phyloP scores from a whole-genome alignment of 23 red algal species.

The Chondrus crispus region DNA sequence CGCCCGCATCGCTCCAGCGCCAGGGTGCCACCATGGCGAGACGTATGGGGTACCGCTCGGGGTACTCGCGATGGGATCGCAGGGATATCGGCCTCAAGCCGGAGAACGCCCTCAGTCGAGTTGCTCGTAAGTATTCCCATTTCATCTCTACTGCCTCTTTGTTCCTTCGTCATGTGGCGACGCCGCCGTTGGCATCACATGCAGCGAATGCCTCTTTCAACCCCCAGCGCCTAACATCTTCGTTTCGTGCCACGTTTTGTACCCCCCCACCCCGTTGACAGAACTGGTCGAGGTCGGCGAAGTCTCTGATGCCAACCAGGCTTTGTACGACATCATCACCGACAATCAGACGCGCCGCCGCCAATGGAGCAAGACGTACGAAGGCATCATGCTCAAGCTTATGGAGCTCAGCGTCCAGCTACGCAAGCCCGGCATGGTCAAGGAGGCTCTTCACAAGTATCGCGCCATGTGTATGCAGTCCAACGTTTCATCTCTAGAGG shows the following conservation, averaged over 20 bases:
- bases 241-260: neutral
- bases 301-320: conserved; percentile 73
- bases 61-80: conserved; percentile 59
- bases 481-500: conserved; percentile 83
- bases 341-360: conserved; percentile 85
- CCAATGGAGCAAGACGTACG: conserved; percentile 94
- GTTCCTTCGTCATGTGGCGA: too few relatives aligned
- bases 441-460: conserved; percentile 97
- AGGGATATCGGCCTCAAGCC: conserved; percentile 86
- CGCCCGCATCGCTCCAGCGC: too few relatives aligned
- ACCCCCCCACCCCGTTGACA: neutral
- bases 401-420: conserved; percentile 92
- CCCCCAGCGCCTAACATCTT: neutral
- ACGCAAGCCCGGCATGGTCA: conserved; percentile 75
- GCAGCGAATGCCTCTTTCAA: neutral
- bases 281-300: conserved; percentile 96
- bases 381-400: conserved; percentile 98
- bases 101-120: conserved; percentile 90
- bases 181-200: too few relatives aligned
- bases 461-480: conserved; percentile 87
- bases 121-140: conserved; percentile 74
- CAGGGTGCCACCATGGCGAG: conserved; percentile 23
- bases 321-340: conserved; percentile 96
- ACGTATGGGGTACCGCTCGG: conserved; percentile 25
- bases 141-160: neutral